Conservation (phyloP, 73 alveolate genomes). For the Paramecium pentaurelia region DNA sequence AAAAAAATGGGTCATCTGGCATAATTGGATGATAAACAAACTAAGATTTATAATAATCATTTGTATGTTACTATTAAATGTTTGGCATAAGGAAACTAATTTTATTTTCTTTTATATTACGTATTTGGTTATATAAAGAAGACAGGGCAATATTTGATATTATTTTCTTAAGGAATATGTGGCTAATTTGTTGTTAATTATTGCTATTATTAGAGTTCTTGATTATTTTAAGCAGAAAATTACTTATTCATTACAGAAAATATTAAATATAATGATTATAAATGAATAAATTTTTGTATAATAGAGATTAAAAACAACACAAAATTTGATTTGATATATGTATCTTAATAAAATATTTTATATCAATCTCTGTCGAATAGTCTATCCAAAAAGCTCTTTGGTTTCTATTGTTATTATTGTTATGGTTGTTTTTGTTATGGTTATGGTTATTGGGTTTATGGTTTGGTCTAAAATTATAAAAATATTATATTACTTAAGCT, state of each 20-base stretch:
- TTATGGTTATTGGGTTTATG: neutral
- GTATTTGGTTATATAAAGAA: neutral
- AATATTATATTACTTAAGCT: neutral
- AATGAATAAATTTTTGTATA: neutral
- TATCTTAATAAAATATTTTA: neutral
- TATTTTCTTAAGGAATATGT: neutral
- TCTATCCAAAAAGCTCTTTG: slow-evolving; percentile 37
- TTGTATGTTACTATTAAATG: neutral
- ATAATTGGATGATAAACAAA: neutral
- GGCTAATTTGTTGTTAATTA: neutral
- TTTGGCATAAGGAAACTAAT: neutral
- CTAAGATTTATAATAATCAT: neutral
- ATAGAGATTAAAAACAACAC: neutral
- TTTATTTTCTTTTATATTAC: neutral
- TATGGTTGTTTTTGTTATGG: neutral
- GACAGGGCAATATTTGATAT: neutral
- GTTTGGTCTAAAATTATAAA: neutral
- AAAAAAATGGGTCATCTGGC: neutral
- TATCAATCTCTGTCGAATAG: slow-evolving; percentile 29
- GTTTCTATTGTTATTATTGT: neutral
- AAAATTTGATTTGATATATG: neutral
- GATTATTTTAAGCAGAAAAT: neutral
- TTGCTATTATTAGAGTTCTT: neutral
- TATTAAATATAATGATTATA: neutral
- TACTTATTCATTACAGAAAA: neutral